These are phyloP conservation scores for Medicago lupulina DNA, from an alignment of 306 rosid species.

Conservation along the genomic window DNA sequence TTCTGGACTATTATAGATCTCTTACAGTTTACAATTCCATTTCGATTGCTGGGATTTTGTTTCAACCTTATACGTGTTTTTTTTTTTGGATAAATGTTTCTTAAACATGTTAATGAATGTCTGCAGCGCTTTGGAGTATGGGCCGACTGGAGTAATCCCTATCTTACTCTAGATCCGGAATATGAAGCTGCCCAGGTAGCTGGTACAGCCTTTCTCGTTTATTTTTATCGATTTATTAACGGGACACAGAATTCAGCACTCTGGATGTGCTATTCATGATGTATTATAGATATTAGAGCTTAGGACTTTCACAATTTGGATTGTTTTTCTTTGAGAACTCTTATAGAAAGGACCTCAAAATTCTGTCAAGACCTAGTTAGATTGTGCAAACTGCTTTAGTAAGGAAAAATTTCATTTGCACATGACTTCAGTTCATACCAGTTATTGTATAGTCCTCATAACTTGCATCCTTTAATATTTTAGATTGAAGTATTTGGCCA, in stretches of 20 bases:
- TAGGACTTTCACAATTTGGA: conserved; percentile 27
- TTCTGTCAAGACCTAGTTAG: conserved; percentile 35
- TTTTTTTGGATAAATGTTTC: conserved; percentile 15
- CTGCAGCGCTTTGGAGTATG: conserved; percentile 97
- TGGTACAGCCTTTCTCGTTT: conserved; percentile 53
- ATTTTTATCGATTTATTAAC: conserved; percentile 26
- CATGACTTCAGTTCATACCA: conserved; percentile 21
- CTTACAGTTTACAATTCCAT: conserved; percentile 10
- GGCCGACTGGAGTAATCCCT: conserved; percentile 98
- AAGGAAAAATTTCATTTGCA: conserved; percentile 10
- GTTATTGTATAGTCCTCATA: conserved; percentile 25
- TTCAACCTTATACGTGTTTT: not conserved
- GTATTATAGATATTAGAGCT: conserved; percentile 8
- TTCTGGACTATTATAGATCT: not conserved
- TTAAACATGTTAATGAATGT: conserved; percentile 52
- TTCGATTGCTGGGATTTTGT: conserved; percentile 11
- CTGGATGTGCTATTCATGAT: conserved; percentile 29
- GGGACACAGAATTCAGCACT: conserved; percentile 33
- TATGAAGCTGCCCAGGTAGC: conserved; percentile 99
- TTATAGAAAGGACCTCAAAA: conserved; percentile 26
- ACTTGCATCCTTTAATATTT: conserved; percentile 38
- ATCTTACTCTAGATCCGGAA: conserved; percentile 90
- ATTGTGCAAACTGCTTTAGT: conserved; percentile 29
- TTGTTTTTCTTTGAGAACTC: conserved; percentile 23
- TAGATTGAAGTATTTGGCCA: conserved; percentile 99